Conservation (phyloP, 2,329 filamentous ascomycete genomes). For the Aspergillus sp. region DNA sequence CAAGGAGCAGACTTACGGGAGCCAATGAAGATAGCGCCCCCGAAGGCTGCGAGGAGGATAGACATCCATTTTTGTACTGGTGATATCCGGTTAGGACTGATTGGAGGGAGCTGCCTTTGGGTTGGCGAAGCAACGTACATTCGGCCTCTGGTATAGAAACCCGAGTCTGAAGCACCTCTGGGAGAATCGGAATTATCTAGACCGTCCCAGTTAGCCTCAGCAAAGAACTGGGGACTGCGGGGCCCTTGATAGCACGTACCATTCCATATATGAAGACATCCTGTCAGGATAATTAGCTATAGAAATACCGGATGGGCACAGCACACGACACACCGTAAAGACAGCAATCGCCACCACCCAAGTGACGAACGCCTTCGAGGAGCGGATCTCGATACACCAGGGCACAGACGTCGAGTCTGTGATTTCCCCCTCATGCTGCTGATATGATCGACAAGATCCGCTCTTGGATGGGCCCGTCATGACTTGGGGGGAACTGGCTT, state of each 20-base stretch:
- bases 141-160: constrained; percentile 36
- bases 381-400: constrained; percentile 33
- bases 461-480: neutral
- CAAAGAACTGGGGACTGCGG: too few species aligned
- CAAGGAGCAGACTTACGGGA: constrained; percentile 24
- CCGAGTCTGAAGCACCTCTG: constrained; percentile 56
- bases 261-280: constrained; percentile 44
- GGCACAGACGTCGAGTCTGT: constrained; percentile 5
- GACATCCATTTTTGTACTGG: constrained; percentile 68
- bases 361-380: constrained; percentile 41
- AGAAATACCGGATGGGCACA: neutral
- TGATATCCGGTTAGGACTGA: neutral
- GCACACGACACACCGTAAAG: constrained; percentile 38
- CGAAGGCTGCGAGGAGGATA: constrained; percentile 69
- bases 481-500: neutral
- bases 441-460: neutral
- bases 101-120: neutral
- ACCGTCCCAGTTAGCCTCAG: neutral
- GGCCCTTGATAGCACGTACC: constrained; percentile 15
- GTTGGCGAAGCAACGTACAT: constrained; percentile 37
- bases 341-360: constrained; percentile 41
- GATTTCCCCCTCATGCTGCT: neutral
- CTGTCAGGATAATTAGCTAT: constrained; percentile 20
- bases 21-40: constrained; percentile 60
- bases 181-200: constrained; percentile 67